Conservation (phyloP, 2,329 filamentous ascomycete genomes). For the Thermothelomyces thermophilus region DNA sequence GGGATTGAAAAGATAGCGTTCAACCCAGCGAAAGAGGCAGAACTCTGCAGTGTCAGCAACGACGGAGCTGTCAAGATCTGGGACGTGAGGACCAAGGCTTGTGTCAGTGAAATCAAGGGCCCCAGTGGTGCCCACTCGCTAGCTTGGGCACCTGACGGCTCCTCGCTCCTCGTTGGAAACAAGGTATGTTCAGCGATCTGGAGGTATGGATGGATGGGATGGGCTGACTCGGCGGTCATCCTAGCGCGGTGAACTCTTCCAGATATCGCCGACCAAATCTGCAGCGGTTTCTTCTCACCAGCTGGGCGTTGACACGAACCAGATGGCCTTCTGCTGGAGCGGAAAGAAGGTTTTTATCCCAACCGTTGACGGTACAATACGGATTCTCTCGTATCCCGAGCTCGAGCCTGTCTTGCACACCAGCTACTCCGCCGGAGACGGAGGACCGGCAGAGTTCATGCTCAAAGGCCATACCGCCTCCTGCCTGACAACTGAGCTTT, state of each 20-base stretch:
- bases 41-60: conserved; percentile 66
- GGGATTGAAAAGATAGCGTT: conserved; percentile 70
- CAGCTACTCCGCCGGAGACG: conserved; percentile 37
- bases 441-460: conserved; percentile 45
- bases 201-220: no score
- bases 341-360: conserved; percentile 65
- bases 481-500: conserved; percentile 61
- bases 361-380: conserved; percentile 62
- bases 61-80: conserved; percentile 73
- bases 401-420: conserved; percentile 50
- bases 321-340: conserved; percentile 67
- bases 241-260: conserved; percentile 55
- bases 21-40: conserved; percentile 68
- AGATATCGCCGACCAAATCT: conserved; percentile 54
- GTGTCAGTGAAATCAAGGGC: conserved; percentile 61
- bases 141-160: conserved; percentile 67
- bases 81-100: conserved; percentile 69
- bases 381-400: conserved; percentile 62
- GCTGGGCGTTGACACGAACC: conserved; percentile 61
- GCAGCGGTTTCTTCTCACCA: conserved; percentile 52
- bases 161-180: conserved; percentile 63
- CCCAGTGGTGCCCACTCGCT: conserved; percentile 64
- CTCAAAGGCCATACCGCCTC: conserved; percentile 68
- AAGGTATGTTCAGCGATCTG: conserved; percentile 45
- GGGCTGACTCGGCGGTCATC: conserved; percentile 4